Evolutionary conservation across 2,329 filamentous ascomycete species (phyloP).

Genomic region (Cadophora sp.): DNA sequence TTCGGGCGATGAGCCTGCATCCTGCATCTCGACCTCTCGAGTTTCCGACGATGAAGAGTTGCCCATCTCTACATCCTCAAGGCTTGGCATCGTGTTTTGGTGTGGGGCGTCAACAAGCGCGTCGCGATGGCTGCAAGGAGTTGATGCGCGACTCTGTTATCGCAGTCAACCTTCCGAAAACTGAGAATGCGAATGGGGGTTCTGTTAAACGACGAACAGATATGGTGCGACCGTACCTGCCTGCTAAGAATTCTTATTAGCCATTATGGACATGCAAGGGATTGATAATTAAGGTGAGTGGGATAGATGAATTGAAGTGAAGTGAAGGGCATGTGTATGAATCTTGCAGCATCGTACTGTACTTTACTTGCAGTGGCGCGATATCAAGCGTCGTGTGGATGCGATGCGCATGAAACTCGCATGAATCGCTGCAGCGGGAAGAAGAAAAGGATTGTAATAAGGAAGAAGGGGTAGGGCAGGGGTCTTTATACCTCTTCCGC

Average conservation of each 20-base stretch:
- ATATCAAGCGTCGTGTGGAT: slow-evolving; percentile 13
- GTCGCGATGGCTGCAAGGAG: neutral
- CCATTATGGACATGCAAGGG: neutral
- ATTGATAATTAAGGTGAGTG: neutral
- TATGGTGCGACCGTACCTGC: neutral
- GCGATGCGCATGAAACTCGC: slow-evolving; percentile 14
- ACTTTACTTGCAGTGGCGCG: slow-evolving; percentile 11
- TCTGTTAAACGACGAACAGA: neutral
- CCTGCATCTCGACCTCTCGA: slow-evolving; percentile 17
- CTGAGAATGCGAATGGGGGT: neutral
- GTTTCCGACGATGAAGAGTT: slow-evolving; percentile 11
- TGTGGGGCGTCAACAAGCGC: neutral
- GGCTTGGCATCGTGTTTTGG: slow-evolving; percentile 12
- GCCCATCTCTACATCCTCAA: slow-evolving; percentile 19
- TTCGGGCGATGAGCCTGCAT: neutral
- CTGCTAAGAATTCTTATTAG: neutral
- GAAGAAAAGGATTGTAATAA: slow-evolving; percentile 7
- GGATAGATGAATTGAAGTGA: neutral
- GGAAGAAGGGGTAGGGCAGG: slow-evolving; percentile 10
- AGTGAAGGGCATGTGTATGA: neutral
- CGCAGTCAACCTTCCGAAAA: neutral
- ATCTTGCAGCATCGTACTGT: slow-evolving; percentile 3
- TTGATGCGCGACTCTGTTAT: slow-evolving; percentile 3
- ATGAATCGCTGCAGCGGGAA: neutral
- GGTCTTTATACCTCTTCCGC: slow-evolving; percentile 2